Percentiles rank a stretch among this genome's conserved stretches.
Evolutionary conservation across 2,329 filamentous ascomycete genomes (phyloP).

Genomic region (Fusarium torreyae): DNA sequence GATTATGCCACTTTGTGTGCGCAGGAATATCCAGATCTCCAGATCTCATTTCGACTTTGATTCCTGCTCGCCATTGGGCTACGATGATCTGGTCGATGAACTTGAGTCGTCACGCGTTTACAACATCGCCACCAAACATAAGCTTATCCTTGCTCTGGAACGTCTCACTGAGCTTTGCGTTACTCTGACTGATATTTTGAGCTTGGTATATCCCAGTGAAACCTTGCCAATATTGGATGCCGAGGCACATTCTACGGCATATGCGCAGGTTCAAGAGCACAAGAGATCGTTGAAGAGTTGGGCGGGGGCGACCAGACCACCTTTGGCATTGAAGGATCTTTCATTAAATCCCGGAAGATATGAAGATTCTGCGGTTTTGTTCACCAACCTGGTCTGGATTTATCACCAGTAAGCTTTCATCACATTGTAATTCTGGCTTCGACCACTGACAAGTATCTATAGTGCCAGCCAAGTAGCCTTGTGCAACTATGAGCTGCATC

Average conservation of each 20-base stretch:
- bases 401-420: conserved; percentile 37
- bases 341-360: conserved; percentile 3
- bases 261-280: conserved; percentile 28
- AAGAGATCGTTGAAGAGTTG: conserved; percentile 26
- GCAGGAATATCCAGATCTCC: conserved; percentile 39
- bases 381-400: conserved; percentile 43
- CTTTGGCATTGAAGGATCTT: conserved; percentile 26
- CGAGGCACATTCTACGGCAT: conserved; percentile 21
- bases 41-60: conserved; percentile 36
- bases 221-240: conserved; percentile 28
- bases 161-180: conserved; percentile 37
- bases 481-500: conserved; percentile 40
- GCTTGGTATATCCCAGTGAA: conserved; percentile 35
- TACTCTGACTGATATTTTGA: conserved; percentile 33
- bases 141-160: conserved; percentile 33
- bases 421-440: accelerated
- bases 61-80: conserved; percentile 18
- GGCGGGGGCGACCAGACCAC: conserved; percentile 28
- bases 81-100: conserved; percentile 39
- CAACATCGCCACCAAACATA: conserved; percentile 37
- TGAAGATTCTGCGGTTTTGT: conserved; percentile 35
- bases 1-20: conserved; percentile 40
- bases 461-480: conserved; percentile 39
- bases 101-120: conserved; percentile 40
- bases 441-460: background rate